These are phyloP conservation scores for Quercus glauca DNA, from an alignment of 306 rosid genomes.

Conservation along the genomic window DNA sequence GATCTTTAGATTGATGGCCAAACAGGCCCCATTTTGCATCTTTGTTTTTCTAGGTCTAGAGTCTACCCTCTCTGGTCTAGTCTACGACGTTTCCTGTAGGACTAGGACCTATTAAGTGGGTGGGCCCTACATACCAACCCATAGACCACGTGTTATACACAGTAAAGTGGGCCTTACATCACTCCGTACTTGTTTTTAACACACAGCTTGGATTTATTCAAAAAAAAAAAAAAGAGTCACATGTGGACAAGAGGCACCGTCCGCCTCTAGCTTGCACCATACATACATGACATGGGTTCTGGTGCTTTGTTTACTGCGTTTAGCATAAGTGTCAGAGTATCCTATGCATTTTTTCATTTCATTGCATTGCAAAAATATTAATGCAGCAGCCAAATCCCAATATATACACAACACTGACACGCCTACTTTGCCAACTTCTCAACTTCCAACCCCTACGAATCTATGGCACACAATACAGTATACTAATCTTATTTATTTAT, in stretches of 20 bases:
- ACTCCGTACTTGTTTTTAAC: not conserved
- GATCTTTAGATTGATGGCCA: too few species aligned
- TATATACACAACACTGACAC: not conserved
- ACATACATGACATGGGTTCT: too few species aligned
- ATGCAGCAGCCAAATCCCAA: too few species aligned
- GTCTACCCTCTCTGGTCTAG: too few species aligned
- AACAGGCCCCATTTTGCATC: too few species aligned
- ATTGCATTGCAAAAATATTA: too few species aligned
- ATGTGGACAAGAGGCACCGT: slow-evolving; percentile 35
- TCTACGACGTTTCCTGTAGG: too few species aligned
- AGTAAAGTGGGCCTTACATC: too few species aligned
- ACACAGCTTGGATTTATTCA: not conserved
- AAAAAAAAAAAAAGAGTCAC: not conserved
- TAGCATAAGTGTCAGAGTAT: slow-evolving; percentile 34
- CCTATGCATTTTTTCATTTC: slow-evolving; percentile 27
- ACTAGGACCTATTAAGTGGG: too few species aligned
- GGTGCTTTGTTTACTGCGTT: not conserved
- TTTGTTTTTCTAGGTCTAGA: too few species aligned
- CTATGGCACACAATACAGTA: not conserved
- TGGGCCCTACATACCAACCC: too few species aligned
- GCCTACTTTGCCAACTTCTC: not conserved
- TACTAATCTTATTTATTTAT: not conserved
- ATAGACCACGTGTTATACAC: too few species aligned
- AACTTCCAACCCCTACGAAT: not conserved
- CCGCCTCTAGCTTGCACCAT: slow-evolving; percentile 17